phyloP scores from a whole-genome alignment of 495 filamentous ascomycete species.

The Tuber indicum region DNA sequence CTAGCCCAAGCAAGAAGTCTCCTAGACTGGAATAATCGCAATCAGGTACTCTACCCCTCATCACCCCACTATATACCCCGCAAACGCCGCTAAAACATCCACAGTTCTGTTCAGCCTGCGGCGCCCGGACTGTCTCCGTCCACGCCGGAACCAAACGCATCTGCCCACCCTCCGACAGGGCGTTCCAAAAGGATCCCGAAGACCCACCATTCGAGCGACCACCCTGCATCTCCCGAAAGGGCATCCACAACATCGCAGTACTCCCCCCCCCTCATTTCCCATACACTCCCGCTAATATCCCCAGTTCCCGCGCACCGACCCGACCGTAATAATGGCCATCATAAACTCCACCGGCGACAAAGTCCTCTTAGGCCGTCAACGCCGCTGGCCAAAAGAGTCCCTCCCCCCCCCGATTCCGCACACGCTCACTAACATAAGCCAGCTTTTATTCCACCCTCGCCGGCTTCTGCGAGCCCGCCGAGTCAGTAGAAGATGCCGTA shows the following conservation, averaged over 20 bases:
- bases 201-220: conserved; percentile 48
- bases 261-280: not conserved
- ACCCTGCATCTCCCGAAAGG: conserved; percentile 68
- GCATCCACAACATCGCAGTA: conserved; percentile 47
- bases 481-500: conserved; percentile 91
- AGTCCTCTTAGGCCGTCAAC: conserved; percentile 76
- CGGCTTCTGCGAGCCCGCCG: conserved; percentile 90
- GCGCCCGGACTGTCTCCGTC: conserved; percentile 72
- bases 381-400: conserved; percentile 58
- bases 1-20: conserved; percentile 87
- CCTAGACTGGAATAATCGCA: conserved; percentile 89
- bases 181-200: conserved; percentile 41
- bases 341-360: conserved; percentile 66
- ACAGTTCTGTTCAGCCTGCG: conserved; percentile 77
- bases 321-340: conserved; percentile 91
- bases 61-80: conserved; percentile 67
- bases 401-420: not conserved
- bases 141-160: conserved; percentile 86
- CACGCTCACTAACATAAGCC: conserved; percentile 36
- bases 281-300: conserved; percentile 56
- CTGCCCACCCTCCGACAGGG: conserved; percentile 72
- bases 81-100: not conserved
- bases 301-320: conserved; percentile 88
- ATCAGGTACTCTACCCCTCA: conserved; percentile 77
- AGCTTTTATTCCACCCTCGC: conserved; percentile 86